Evolutionary conservation across 495 filamentous ascomycete genomes (phyloP).

Genomic region (Cercophora samala): DNA sequence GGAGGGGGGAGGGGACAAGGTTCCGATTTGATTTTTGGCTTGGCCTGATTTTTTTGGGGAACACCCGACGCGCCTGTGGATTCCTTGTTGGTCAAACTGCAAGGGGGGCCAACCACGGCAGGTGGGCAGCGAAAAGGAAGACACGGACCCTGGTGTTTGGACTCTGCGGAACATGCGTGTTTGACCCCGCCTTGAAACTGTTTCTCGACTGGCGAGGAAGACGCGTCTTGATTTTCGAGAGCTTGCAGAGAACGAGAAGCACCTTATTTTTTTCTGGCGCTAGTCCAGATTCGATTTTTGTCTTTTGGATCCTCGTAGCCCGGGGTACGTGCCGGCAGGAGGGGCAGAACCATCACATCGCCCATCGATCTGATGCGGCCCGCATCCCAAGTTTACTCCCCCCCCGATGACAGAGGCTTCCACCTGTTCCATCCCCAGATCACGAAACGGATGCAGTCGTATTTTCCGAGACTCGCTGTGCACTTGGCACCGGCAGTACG

Average conservation of each 20-base stretch:
- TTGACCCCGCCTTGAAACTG: background rate
- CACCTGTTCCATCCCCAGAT: conserved; percentile 10
- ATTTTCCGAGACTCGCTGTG: conserved; percentile 9
- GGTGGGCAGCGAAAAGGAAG: background rate
- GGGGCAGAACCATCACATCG: background rate
- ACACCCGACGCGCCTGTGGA: conserved; percentile 3
- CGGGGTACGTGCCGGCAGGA: background rate
- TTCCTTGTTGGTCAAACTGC: no score
- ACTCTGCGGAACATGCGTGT: background rate
- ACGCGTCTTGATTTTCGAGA: background rate
- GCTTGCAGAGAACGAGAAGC: background rate
- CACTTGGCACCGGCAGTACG: conserved; percentile 14
- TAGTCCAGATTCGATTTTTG: conserved; percentile 16
- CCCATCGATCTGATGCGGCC: conserved; percentile 5
- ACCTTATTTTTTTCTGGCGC: conserved; percentile 4
- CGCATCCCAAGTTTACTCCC: background rate
- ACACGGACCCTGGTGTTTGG: background rate
- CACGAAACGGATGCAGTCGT: conserved; percentile 9
- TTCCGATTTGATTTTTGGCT: background rate
- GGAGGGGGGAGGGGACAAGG: background rate
- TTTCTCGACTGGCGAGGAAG: background rate
- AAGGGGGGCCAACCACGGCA: no score
- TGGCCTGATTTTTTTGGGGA: conserved; percentile 19
- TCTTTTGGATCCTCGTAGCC: background rate
- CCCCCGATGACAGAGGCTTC: conserved; percentile 5